Percentiles rank a stretch among this genome's conserved stretches.
These are phyloP conservation scores for Yamadazyma kitorensis DNA, from an alignment of 805 yeast species.

Conservation along the genomic window DNA sequence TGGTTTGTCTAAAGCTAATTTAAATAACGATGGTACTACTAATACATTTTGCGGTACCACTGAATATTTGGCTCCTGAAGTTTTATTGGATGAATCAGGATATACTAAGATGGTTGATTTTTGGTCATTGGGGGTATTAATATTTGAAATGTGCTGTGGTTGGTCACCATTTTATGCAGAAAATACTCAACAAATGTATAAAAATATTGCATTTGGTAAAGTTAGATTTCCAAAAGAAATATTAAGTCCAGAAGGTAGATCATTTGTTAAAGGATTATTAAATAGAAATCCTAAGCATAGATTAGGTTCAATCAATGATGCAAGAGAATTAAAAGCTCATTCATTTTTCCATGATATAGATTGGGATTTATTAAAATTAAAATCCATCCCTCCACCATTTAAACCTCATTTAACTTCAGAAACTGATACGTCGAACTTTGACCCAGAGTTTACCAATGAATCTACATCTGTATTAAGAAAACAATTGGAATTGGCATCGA, in stretches of 20 bases:
- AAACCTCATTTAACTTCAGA: constrained; percentile 90
- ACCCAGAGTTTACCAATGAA: constrained; percentile 94
- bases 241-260: constrained; percentile 86
- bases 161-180: constrained; percentile 99
- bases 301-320: constrained; percentile 87
- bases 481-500: constrained; percentile 60
- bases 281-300: constrained; percentile 96
- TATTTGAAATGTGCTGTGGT: constrained; percentile 99
- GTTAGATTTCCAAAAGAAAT: constrained; percentile 97
- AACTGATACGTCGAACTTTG: constrained; percentile 94
- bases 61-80: constrained; percentile 97
- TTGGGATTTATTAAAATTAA: constrained; percentile 76
- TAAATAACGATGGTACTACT: constrained; percentile 82
- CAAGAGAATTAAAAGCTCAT: constrained; percentile 87
- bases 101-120: constrained; percentile 99
- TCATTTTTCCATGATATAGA: constrained; percentile 89
- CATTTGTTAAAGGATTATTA: constrained; percentile 90
- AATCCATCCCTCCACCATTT: constrained; percentile 93
- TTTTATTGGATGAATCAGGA: constrained; percentile 90
- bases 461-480: constrained; percentile 78
- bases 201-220: constrained; percentile 97
- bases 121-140: constrained; percentile 96
- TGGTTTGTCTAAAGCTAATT: constrained; percentile 92
- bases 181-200: constrained; percentile 97
- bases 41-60: constrained; percentile 99